Base-by-base conservation (phyloP, 116 monocot species). In the Cymodocea nodosa region DNA sequence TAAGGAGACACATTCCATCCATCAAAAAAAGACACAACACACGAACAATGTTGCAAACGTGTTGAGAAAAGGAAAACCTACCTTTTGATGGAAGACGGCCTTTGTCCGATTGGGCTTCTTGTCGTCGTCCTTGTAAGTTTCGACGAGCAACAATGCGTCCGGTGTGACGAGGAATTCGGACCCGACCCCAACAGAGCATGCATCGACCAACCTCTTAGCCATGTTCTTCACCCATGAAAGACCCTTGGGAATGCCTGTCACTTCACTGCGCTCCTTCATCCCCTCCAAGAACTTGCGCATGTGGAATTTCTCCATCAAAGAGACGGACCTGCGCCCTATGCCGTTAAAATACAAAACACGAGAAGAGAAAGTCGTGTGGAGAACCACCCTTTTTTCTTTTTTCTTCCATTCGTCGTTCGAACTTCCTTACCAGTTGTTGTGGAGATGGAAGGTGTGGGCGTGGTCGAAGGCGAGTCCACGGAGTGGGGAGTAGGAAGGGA, bases 51-150 rank as follows among this genome's bases (percentile, higher is more conserved):
- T 30, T 30, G 30, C 30, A 30, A 3, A 30, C 2, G 30, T 30
- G 30, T 30, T 30, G 30, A 30, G 30, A 30, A 30, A 30, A 30
- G 30, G 30, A 30, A 17, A 50, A 69, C 76, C 81, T 87, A 72
- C 97, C 88, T 97, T 85, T 35, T 87, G 90, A 14, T 79, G 77
- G 62, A 90, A 85, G 34, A 85, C 69, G 55, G 82, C 91, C 79
- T 97, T 97, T 51, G 78, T 70, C 63, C 90, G 82, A 55, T 73
- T 65, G 6, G 72, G 73, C 64, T 82, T 63, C 35, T 54, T 39
- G 6, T 57, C 63, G 62, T 72, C 78, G 51, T 84, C 70, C 65
- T 78, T 62, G 35, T 83, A 88, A 14, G 72, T 40, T 55, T 97
- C 97, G 53, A 90, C 0, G 15, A 88, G 74, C 30, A 91, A 35